Evolutionary conservation across 2,329 filamentous ascomycete species (phyloP), one percentile per base, ranked within the genome.

Genomic region (Cytospora paraplurivora): DNA sequence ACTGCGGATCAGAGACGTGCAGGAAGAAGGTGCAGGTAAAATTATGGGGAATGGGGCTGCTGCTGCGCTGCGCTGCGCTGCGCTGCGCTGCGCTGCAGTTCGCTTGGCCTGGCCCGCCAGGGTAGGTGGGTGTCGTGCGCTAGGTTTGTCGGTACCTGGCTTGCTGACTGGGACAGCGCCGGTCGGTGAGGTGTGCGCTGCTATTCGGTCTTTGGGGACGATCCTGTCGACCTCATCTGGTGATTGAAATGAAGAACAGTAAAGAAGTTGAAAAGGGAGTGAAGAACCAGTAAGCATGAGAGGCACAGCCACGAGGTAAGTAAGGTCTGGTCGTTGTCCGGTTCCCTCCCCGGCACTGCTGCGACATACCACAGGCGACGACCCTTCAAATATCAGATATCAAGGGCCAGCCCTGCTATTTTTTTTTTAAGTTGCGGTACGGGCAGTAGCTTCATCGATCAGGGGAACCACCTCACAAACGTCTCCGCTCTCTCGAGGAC

Each of bases 1-100:
- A 38, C 51, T 61, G 59, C 59, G 49, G 54, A 51, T 50, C 59
- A 55, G 27, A 59, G 59, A 61, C 55, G 51, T 61, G 59, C 59
- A 47, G 44, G 21, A 47, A 21, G 59, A 61, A 51, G 59, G 41
- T 52, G 53, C 51, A 52, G 54, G 59, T 27, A 4, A 19, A 61
- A 55, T 61, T 61, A 61, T 61, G 59, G 59, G 59, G 59, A 61
- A 54, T 34, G 49, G 51, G 59, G 44, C 44, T 47, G 44, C 44
- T n/a, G 44, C 44, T 19, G 44, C 7, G 21, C 59, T 54, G 51
- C 59, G 21, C 59, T 54, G 51, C 59, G 21, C 59, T 54, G 51
- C 59, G 44, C 44, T 19, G 44, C 7, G 44, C 44, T 19, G 44
- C 7, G 21, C 59, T 54, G 51, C 59, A 61, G 59, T 44, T 61